Conservation (phyloP, 306 rosid species). For the Abrus precatorius region DNA sequence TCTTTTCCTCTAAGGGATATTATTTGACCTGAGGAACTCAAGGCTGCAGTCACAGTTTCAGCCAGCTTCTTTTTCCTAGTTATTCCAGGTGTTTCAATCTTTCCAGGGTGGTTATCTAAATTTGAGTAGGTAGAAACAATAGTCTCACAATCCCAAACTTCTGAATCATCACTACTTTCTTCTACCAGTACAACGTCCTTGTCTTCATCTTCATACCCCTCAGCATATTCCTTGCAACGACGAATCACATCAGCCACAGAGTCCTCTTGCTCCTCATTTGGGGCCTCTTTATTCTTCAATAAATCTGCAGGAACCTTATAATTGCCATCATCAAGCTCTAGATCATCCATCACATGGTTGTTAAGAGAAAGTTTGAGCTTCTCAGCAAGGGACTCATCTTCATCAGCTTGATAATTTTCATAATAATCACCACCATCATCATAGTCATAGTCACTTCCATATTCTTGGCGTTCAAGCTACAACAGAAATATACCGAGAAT, state of each 20-base stretch:
- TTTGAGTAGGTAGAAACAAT: conserved; percentile 84
- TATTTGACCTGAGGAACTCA: conserved; percentile 59
- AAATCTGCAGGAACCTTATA: conserved; percentile 85
- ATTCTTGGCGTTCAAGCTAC: conserved; percentile 78
- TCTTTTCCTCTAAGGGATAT: conserved; percentile 85
- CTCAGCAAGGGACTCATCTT: conserved; percentile 71
- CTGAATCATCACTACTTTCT: conserved; percentile 92
- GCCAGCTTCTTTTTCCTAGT: conserved; percentile 78
- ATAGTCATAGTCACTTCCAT: conserved; percentile 55
- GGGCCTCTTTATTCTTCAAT: conserved; percentile 53
- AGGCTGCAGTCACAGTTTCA: conserved; percentile 67
- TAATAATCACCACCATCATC: conserved; percentile 54
- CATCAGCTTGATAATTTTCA: conserved; percentile 61
- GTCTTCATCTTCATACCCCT: conserved; percentile 71
- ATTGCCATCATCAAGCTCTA: conserved; percentile 57
- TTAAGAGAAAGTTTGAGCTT: conserved; percentile 70
- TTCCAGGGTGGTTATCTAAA: conserved; percentile 90
- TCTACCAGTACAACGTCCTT: conserved; percentile 59
- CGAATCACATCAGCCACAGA: conserved; percentile 70
- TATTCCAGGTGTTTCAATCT: conserved; percentile 72
- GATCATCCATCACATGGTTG: conserved; percentile 51
- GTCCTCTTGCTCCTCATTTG: conserved; percentile 58
- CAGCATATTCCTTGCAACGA: conserved; percentile 82
- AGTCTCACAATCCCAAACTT: conserved; percentile 94
- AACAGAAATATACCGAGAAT: conserved; percentile 35